phyloP scores from a whole-genome alignment of 148 eudicot species.

The Spergularia marina region DNA sequence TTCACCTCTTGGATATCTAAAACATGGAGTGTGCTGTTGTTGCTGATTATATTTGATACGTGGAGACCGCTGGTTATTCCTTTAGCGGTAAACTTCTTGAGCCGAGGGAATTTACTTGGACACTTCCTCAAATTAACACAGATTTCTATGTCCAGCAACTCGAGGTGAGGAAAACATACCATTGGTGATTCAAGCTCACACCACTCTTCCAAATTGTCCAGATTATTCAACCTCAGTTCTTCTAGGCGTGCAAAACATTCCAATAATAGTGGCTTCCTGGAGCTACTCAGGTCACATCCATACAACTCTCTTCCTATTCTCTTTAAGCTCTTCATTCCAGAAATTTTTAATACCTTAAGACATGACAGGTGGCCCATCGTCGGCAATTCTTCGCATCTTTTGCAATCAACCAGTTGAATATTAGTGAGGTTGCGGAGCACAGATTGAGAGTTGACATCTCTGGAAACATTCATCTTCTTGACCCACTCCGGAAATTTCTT shows the following conservation, averaged over 20 bases:
- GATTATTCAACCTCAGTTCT: too few species aligned
- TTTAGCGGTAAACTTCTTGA: background rate
- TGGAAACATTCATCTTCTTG: background rate
- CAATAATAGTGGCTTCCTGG: too few species aligned
- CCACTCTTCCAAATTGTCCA: too few species aligned
- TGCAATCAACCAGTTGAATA: too few species aligned
- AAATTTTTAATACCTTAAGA: constrained; percentile 1
- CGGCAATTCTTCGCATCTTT: too few species aligned
- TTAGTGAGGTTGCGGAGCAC: background rate
- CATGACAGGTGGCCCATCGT: background rate
- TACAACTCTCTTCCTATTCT: constrained; percentile 4
- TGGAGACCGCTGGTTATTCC: background rate
- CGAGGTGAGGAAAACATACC: background rate
- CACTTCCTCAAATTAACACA: background rate
- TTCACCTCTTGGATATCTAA: background rate
- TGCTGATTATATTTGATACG: background rate
- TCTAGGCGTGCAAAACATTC: too few species aligned
- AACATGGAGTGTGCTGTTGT: background rate
- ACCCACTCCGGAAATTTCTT: constrained; percentile 10
- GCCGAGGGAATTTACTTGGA: background rate
- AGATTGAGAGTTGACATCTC: background rate
- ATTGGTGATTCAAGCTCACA: background rate
- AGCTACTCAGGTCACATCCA: background rate
- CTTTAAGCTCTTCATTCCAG: background rate
- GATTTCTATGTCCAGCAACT: background rate